Evolutionary conservation across 306 rosid genomes (phyloP).

Genomic region (Spatholobus suberectus): DNA sequence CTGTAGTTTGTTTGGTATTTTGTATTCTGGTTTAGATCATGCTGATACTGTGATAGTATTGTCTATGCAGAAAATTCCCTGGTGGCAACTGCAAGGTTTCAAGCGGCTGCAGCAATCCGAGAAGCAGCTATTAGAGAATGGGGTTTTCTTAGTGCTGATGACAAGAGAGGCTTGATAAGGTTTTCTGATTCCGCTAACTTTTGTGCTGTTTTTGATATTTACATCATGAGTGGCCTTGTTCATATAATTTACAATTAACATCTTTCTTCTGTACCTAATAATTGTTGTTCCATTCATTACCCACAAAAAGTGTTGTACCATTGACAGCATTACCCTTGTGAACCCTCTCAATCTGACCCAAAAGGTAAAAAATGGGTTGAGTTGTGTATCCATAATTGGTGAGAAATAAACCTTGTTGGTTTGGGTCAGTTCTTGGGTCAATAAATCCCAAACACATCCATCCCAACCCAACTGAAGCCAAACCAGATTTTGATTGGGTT

Average conservation of each 20-base stretch:
- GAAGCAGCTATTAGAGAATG: constrained; percentile 98
- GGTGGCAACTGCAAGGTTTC: constrained; percentile 87
- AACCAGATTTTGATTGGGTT: neutral
- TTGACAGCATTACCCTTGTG: neutral
- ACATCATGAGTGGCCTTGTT: constrained; percentile 3
- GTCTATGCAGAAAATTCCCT: constrained; percentile 75
- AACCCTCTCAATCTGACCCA: neutral
- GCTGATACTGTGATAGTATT: constrained; percentile 45
- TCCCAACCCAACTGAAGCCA: neutral
- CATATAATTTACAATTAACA: neutral
- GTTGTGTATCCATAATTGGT: neutral
- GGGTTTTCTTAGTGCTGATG: constrained; percentile 74
- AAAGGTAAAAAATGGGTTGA: neutral
- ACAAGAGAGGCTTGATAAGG: constrained; percentile 85
- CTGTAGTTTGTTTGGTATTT: constrained; percentile 17
- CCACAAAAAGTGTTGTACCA: neutral
- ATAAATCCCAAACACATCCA: neutral
- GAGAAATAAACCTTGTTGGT: neutral
- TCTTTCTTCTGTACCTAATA: neutral
- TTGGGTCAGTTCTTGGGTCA: neutral
- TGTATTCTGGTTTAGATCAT: constrained; percentile 29
- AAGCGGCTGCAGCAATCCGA: constrained; percentile 90
- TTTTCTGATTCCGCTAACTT: constrained; percentile 30
- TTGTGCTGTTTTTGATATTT: constrained; percentile 1
- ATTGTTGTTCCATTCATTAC: neutral